Evolutionary conservation across 768 basidiomycete genomes (phyloP).

Genomic region (Auricularia sp.): DNA sequence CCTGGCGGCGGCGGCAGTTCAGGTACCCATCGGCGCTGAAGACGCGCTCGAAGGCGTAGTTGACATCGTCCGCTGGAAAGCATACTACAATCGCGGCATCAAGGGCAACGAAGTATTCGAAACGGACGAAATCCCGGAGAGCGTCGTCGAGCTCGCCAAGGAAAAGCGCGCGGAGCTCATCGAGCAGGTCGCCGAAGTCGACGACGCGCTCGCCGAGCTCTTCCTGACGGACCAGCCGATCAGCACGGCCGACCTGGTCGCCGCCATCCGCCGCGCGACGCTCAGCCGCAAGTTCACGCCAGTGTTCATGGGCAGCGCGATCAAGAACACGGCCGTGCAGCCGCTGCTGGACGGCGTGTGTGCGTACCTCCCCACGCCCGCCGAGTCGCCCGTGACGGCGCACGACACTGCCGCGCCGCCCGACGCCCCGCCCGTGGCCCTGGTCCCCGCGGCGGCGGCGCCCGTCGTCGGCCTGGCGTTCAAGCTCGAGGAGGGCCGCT

Average conservation of each 20-base stretch:
- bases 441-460: constrained; percentile 74
- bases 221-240: constrained; percentile 79
- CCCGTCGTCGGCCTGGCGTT: constrained; percentile 92
- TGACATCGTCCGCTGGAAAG: constrained; percentile 89
- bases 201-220: constrained; percentile 88
- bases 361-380: constrained; percentile 84
- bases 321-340: constrained; percentile 95
- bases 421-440: constrained; percentile 56
- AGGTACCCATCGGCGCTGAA: constrained; percentile 89
- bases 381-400: constrained; percentile 68
- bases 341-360: constrained; percentile 91
- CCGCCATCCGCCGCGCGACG: constrained; percentile 84
- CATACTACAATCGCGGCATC: constrained; percentile 86
- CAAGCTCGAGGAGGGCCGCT: constrained; percentile 96
- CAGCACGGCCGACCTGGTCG: constrained; percentile 58
- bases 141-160: constrained; percentile 61
- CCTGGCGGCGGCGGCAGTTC: constrained; percentile 88
- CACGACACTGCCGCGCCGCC: constrained; percentile 68
- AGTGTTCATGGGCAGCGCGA: constrained; percentile 92
- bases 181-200: constrained; percentile 92
- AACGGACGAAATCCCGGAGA: constrained; percentile 77
- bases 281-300: constrained; percentile 85
- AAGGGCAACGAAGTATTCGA: constrained; percentile 74
- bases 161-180: constrained; percentile 85
- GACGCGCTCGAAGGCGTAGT: constrained; percentile 83